A percentile compares a stretch with the other conserved stretches of the same genome.
Evolutionary conservation across 2,329 filamentous ascomycete genomes (phyloP).

Genomic region (Byssochlamys sp.): DNA sequence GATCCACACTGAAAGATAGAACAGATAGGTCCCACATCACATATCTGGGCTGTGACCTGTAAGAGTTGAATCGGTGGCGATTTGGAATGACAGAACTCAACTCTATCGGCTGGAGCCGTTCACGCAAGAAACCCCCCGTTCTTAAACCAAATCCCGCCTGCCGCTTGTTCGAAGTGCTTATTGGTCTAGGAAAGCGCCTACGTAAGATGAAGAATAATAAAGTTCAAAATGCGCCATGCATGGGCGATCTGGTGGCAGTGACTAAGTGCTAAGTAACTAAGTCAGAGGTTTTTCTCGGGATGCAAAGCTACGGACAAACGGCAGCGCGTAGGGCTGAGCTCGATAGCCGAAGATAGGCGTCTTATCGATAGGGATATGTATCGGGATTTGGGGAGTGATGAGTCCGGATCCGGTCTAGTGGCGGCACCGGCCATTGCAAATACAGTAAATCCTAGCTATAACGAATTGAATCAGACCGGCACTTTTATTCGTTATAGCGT

Average conservation of each 20-base stretch:
- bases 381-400: not conserved
- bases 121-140: not conserved
- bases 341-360: not conserved
- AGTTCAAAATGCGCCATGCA: not conserved
- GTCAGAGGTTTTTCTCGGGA: no score
- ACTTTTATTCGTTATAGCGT: no score
- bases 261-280: not conserved
- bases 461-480: no score
- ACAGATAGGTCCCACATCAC: not conserved
- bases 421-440: no score
- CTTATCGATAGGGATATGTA: not conserved
- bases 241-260: not conserved
- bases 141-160: not conserved
- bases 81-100: not conserved
- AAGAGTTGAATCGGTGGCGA: not conserved
- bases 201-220: no score
- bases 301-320: not conserved
- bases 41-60: not conserved
- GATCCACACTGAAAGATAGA: not conserved
- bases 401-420: no score
- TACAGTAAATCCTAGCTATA: no score
- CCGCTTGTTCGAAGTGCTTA: not conserved
- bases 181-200: not conserved
- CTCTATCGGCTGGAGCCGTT: not conserved
- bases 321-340: not conserved